phyloP scores from a whole-genome alignment of 208 protist species.

The Endotrypanum monterogeii region DNA sequence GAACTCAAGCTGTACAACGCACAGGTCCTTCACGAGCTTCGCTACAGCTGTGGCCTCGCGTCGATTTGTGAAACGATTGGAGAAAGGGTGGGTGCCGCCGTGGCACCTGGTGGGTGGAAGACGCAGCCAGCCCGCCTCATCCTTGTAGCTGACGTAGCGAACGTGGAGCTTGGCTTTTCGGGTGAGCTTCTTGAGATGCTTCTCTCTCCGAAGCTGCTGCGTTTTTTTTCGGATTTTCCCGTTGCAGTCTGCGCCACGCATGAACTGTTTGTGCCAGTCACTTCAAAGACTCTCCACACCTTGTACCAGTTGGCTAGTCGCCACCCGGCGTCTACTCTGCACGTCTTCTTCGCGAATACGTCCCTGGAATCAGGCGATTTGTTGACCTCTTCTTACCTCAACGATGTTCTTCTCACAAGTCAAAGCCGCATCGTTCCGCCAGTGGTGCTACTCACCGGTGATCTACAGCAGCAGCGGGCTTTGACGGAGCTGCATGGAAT shows the following conservation, averaged over 20 bases:
- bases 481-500: conserved; percentile 48
- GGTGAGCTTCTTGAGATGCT: conserved; percentile 48
- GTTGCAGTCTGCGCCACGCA: conserved; percentile 66
- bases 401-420: conserved; percentile 36
- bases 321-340: conserved; percentile 65
- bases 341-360: conserved; percentile 62
- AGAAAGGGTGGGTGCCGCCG: background rate
- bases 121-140: conserved; percentile 42
- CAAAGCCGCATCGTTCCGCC: conserved; percentile 32
- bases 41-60: conserved; percentile 21
- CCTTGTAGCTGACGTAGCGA: conserved; percentile 73
- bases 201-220: conserved; percentile 29
- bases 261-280: conserved; percentile 78
- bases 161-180: conserved; percentile 54
- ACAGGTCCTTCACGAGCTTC: conserved; percentile 34
- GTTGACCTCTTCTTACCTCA: conserved; percentile 43
- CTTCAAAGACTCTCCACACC: conserved; percentile 49
- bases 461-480: conserved; percentile 57
- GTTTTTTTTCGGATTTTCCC: conserved; percentile 43
- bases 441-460: conserved; percentile 71
- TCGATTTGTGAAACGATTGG: background rate
- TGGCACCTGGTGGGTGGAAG: background rate
- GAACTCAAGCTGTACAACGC: conserved; percentile 57
- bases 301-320: conserved; percentile 69
- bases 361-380: conserved; percentile 76